These are phyloP conservation scores for Verticillium nonalfalfae DNA, from an alignment of 2,329 filamentous ascomycete genomes.

Conservation along the genomic window DNA sequence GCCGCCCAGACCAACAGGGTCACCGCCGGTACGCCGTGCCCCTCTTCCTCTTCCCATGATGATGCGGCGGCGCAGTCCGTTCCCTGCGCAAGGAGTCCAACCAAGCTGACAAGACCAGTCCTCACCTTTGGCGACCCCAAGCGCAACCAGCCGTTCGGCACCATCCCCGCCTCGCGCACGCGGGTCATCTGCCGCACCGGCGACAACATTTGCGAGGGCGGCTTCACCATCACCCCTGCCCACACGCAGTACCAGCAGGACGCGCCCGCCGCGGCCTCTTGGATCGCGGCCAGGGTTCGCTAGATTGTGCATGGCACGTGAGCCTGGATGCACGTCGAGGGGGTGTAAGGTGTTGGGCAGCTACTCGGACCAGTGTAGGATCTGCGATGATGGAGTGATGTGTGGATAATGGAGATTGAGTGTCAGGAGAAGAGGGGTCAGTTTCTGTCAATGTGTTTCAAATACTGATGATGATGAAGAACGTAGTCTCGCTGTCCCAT, in stretches of 20 bases:
- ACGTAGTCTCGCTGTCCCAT: no score
- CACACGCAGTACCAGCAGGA: conserved; percentile 21
- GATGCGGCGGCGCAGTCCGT: no score
- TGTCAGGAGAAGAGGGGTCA: no score
- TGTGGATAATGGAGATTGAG: no score
- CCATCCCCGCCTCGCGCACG: conserved; percentile 4
- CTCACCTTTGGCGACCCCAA: conserved; percentile 12
- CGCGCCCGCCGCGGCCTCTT: conserved; percentile 19
- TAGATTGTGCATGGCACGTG: background rate
- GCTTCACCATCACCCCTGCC: conserved; percentile 16
- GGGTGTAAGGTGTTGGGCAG: no score
- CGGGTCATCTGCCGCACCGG: conserved; percentile 23
- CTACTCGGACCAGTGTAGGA: background rate
- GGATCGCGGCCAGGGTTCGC: conserved; percentile 14
- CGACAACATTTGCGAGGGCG: conserved; percentile 23
- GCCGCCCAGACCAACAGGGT: conserved; percentile 25
- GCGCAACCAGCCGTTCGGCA: background rate
- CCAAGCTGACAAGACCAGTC: conserved; percentile 7
- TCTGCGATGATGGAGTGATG: no score
- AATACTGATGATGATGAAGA: no score
- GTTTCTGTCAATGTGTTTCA: no score
- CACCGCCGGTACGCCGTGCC: conserved; percentile 13
- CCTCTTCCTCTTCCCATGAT: conserved; percentile 1
- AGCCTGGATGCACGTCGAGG: no score
- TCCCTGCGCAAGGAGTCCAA: background rate